Percentiles rank a stretch among this genome's conserved stretches.
Conservation (phyloP, 2,329 filamentous ascomycete genomes). For the Zymoseptoria pseudotritici region DNA sequence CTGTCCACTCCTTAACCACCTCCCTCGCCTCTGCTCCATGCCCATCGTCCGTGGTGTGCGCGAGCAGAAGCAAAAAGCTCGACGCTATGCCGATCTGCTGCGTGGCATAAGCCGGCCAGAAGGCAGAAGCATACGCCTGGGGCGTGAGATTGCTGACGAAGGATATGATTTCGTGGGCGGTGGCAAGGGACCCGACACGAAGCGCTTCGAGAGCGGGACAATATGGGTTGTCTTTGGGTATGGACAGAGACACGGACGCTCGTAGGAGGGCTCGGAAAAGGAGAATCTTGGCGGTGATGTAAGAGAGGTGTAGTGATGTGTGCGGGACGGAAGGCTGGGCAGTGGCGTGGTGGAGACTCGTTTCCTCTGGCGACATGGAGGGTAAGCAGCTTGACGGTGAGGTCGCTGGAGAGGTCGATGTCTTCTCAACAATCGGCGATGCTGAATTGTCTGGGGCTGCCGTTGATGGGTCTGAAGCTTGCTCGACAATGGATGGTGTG, state of each 20-base stretch:
- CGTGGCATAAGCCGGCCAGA: not conserved
- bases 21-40: not conserved
- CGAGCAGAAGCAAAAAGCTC: not conserved
- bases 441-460: conserved; percentile 8
- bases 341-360: not conserved
- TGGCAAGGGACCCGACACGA: not conserved
- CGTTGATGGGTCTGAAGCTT: conserved; percentile 2
- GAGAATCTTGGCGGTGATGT: conserved; percentile 46
- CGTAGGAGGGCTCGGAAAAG: conserved; percentile 46
- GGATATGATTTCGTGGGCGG: not conserved
- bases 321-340: conserved; percentile 30
- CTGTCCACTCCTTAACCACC: not conserved
- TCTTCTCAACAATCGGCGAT: not conserved
- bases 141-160: not conserved
- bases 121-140: not conserved
- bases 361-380: conserved; percentile 26
- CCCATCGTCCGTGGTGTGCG: not conserved
- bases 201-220: not conserved
- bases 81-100: not conserved
- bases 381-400: conserved; percentile 2
- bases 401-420: not conserved
- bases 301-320: conserved; percentile 45
- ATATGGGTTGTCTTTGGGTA: not conserved
- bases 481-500: conserved; percentile 2
- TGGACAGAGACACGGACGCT: not conserved